Conservation (phyloP, 1,284 basidiomycete species). For the Ceratobasidium sp. region DNA sequence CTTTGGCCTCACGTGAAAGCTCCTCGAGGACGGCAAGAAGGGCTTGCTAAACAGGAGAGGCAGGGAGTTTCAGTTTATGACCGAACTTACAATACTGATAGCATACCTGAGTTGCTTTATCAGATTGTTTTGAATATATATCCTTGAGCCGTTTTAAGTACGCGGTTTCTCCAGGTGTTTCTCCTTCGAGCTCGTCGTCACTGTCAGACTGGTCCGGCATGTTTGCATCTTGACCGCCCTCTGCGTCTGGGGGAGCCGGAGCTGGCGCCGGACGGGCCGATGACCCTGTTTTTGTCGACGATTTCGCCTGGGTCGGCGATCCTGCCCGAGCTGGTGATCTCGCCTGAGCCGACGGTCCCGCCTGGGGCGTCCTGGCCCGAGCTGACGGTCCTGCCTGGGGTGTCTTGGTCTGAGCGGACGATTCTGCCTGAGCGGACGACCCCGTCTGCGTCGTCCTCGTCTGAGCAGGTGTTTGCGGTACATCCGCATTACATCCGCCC, state of each 20-base stretch:
- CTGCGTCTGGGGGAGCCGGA: too few relatives aligned
- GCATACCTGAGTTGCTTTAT: background rate
- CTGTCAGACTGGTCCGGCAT: background rate
- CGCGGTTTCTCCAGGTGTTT: background rate
- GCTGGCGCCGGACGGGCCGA: too few relatives aligned
- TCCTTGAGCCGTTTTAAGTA: conserved; percentile 5
- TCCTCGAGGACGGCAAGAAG: background rate
- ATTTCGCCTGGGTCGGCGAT: too few relatives aligned
- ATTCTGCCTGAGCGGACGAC: too few relatives aligned
- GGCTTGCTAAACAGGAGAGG: background rate
- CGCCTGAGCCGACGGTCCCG: too few relatives aligned
- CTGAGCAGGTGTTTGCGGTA: background rate
- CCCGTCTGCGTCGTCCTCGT: background rate
- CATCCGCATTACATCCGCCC: background rate
- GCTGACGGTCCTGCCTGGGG: too few relatives aligned
- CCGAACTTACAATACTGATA: background rate
- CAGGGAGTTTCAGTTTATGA: background rate
- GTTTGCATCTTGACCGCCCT: background rate
- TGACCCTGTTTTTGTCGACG: too few relatives aligned
- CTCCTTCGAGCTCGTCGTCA: background rate
- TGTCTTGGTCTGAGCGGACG: too few relatives aligned
- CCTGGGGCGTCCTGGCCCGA: too few relatives aligned
- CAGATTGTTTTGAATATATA: background rate
- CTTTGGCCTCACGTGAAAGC: background rate
- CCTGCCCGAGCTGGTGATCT: too few relatives aligned